phyloP scores from a whole-genome alignment of 2,329 filamentous ascomycete species.

The Sporothrix humicola region DNA sequence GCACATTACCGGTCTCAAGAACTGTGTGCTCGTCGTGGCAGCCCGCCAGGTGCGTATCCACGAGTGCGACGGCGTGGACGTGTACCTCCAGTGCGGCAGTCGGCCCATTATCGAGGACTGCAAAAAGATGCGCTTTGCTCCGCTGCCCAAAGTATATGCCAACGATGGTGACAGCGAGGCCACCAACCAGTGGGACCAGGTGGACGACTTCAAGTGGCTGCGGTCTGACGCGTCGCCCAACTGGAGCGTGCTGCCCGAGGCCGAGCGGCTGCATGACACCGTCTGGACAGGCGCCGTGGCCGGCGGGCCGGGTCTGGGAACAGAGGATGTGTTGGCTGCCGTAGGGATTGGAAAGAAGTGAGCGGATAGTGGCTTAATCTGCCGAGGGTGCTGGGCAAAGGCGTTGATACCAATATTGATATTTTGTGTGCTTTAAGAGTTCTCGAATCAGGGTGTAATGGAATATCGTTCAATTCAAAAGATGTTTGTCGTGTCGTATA shows the following conservation, averaged over 20 bases:
- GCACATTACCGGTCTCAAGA: conserved; percentile 76
- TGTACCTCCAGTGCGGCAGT: conserved; percentile 82
- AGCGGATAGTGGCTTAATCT: background rate
- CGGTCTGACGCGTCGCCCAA: conserved; percentile 86
- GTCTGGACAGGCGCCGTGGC: conserved; percentile 73
- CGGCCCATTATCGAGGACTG: conserved; percentile 96
- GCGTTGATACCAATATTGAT: background rate
- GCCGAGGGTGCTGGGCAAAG: background rate
- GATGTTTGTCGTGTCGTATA: background rate
- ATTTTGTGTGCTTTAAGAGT: background rate
- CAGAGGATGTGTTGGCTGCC: conserved; percentile 68
- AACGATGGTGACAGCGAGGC: conserved; percentile 41
- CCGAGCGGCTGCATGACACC: conserved; percentile 62
- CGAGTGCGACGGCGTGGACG: conserved; percentile 76
- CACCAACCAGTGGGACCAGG: conserved; percentile 81
- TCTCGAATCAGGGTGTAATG: background rate
- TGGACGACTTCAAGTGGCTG: conserved; percentile 98
- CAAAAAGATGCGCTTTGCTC: conserved; percentile 75
- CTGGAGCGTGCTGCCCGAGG: conserved; percentile 73
- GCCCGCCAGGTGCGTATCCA: conserved; percentile 94
- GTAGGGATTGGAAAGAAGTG: conserved; percentile 48
- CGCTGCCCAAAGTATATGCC: conserved; percentile 56
- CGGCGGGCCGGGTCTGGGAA: conserved; percentile 64
- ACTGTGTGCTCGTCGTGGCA: conserved; percentile 77
- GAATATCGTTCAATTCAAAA: background rate